Conservation (phyloP, 2,329 filamentous ascomycete genomes). For the Colletotrichum aenigma region DNA sequence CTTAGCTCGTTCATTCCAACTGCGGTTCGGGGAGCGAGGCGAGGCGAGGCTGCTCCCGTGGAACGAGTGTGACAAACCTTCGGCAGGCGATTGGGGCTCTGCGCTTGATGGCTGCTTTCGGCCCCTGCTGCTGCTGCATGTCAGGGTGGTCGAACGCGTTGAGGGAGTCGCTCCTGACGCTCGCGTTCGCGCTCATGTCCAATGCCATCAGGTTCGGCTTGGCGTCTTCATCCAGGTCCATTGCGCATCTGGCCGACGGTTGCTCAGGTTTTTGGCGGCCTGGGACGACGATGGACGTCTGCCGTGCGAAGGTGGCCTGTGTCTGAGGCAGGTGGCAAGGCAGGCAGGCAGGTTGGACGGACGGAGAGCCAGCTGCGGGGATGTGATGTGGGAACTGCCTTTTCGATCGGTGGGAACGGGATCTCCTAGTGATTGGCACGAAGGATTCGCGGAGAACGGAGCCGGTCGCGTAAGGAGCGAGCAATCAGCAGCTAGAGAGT, state of each 20-base stretch:
- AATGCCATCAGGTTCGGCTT: constrained; percentile 12
- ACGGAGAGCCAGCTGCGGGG: background rate
- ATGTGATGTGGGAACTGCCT: background rate
- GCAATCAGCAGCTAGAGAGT: background rate
- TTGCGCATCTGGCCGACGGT: background rate
- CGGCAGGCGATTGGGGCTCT: constrained; percentile 57
- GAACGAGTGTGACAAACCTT: constrained; percentile 41
- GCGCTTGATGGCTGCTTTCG: constrained; percentile 43
- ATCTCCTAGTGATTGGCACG: background rate
- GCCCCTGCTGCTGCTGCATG: background rate
- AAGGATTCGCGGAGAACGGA: constrained; percentile 1
- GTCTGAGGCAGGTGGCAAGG: background rate
- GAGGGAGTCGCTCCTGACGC: constrained; percentile 6
- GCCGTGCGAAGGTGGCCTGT: background rate
- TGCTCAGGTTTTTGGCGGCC: background rate
- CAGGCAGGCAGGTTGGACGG: background rate
- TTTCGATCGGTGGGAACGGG: background rate
- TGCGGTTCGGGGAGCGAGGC: background rate
- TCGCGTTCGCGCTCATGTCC: background rate
- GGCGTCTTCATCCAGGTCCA: constrained; percentile 17
- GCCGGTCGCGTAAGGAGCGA: background rate
- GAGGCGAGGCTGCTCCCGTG: background rate
- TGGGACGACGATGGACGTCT: background rate
- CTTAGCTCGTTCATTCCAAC: background rate
- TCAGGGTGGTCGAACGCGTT: background rate